Base-by-base conservation (phyloP, 129 eudicot species). In the Cynara cardunculus region DNA sequence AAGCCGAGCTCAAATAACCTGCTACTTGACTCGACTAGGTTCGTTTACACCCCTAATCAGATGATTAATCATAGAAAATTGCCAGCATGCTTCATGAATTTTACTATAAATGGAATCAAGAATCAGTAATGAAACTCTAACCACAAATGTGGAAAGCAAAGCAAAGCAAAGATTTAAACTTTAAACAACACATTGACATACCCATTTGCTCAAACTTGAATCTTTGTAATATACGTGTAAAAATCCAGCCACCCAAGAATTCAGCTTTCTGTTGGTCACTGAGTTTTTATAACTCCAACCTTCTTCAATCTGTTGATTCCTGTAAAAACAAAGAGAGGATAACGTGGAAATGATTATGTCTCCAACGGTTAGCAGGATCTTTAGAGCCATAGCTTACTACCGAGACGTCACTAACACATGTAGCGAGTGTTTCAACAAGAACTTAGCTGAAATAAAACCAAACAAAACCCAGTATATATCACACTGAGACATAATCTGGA, bases 271-370 rank as follows among this genome's bases (percentile, higher is more conserved):
- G 62, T 53, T 53, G 62, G 22, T 18, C 7, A 18, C 19, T 22
- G 22, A 53, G n/a, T 75, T 81, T 81, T 53, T 74, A 31, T 68
- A 70, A 56, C 25, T 75, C 74, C 75, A 39, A 31, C 18, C 75
- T 67, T 62, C 27, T 46, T 75, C 71, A 53, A 24, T 53, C 28
- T 10, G 76, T 66, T 66, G 28, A 21, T 25, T 77, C 83, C 86
- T 86, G 84, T 72, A 78, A 86, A 44, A 79, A 84, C 79, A 71
- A 77, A 77, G 64, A 49, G 53, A 81, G 72, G 35, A 77, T 73
- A 81, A 76, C 80, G 73, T 16, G 30, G 61, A 39, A 85, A 82
- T 56, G 39, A 78, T 69, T 22, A 85, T 77, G 65, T 59, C 70
- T 71, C 82, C 78, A 25, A 25, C 1, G 21, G 39, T 46, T 72